Base-by-base conservation (phyloP, 371 early-diverging fungal species). In the Dichotomocladium elegans region DNA sequence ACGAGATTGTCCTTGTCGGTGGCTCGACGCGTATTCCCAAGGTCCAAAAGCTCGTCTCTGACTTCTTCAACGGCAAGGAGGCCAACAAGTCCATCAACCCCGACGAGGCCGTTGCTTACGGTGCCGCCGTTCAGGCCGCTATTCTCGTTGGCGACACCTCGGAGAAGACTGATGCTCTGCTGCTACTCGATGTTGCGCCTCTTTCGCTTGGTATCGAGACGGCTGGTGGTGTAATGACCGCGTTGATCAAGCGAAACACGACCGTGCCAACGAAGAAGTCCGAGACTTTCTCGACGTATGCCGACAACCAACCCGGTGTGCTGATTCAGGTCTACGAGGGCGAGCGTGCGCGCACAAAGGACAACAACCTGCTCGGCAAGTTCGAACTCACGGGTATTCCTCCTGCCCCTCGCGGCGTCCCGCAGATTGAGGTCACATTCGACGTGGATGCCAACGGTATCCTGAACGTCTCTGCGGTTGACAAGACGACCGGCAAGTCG, bases 1-100 rank as follows among this genome's bases (percentile, higher is more conserved):
- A 95, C 70, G 94, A 96, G 64, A 94, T 98, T 63, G 94, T 99
- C 59, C 81, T 99, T 30, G 98, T 98, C 62, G 99, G 99, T 74
- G 98, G 99, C 61, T 95, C 96, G 64, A 96, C 98, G 57, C 96
- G 99, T 87, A 99, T 99, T 74, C 99, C 99, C 81, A 96, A 94
- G 88, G 88, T 99, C 66, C 95, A 94, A 74, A 89, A 96, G 83
- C 79, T 98, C 61, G 88, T 99, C 58, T 88, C 91, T n/a, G 96
- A 98, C 81, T 94, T 83, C 80, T 99, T 99, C 83, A 91, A 93
- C 81, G 96, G 95, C 68, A 96, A 95, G 85, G 92, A 96, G 72
- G 91, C 94, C 64, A 91, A 91, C 90, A 91, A 92, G 81, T 90
- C 91, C 66, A 94, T 97, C 86, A 94, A 97, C 88, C 98, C 98